Conservation (phyloP, 441 rosid genomes). For the Populus tomentosa region DNA sequence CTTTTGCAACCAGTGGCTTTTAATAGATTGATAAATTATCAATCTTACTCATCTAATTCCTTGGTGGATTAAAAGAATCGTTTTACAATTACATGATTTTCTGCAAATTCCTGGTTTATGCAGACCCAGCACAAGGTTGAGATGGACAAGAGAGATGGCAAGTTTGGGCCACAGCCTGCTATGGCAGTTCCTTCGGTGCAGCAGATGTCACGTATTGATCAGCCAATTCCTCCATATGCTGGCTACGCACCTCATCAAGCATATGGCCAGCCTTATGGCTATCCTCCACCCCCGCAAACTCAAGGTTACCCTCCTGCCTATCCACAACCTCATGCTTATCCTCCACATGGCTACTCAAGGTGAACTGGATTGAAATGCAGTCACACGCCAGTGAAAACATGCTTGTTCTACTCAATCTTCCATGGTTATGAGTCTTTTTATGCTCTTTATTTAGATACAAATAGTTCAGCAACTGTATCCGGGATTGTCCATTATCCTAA, state of each 20-base stretch:
- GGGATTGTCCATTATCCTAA: background rate
- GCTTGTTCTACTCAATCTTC: background rate
- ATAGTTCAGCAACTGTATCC: background rate
- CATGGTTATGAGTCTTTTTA: background rate
- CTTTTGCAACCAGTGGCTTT: background rate
- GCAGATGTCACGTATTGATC: constrained; percentile 87
- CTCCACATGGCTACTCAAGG: constrained; percentile 19
- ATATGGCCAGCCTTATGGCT: constrained; percentile 27
- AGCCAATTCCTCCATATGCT: constrained; percentile 53
- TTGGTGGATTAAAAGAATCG: background rate
- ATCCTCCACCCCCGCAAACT: constrained; percentile 30
- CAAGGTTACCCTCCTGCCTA: constrained; percentile 20
- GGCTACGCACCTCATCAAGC: constrained; percentile 41
- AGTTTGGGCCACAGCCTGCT: constrained; percentile 53
- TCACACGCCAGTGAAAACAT: background rate
- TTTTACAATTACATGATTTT: background rate
- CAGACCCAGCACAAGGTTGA: constrained; percentile 97
- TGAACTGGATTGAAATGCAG: background rate
- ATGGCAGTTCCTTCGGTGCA: constrained; percentile 75
- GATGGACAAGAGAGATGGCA: constrained; percentile 92
- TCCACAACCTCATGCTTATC: constrained; percentile 23
- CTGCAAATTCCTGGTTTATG: constrained; percentile 26
- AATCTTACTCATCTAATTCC: too few species aligned
- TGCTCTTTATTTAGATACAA: background rate
- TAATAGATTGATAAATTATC: background rate